Evolutionary conservation across 2,329 filamentous ascomycete genomes (phyloP), one percentile per base, ranked within the genome.

Genomic region (Cyclaneusma minus): DNA sequence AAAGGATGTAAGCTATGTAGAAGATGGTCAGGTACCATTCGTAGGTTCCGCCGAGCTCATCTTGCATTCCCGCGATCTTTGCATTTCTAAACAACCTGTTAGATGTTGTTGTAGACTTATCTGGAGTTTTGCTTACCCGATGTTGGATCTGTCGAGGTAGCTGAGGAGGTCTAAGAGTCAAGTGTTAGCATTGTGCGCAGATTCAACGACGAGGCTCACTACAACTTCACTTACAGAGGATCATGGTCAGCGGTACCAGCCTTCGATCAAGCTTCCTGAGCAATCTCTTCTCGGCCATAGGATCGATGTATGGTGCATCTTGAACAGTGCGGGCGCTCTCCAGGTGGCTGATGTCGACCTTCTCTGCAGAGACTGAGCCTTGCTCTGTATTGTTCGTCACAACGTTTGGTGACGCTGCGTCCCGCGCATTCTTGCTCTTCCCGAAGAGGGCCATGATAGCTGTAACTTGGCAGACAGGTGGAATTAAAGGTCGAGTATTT

Each of bases 21-120:
- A 54, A 54, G 3, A 48, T 45, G 10, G 50, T 53, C 10, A 54
- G 42, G n/a, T 53, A 34, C 50, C 50, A 54, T 35, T 50, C 40
- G 27, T 52, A 54, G 35, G 40, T 36, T n/a, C 36, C 22, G 4
- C 68, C 60, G 16, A 72, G 51, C 42, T 72, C 67, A 16, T 55
- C 53, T 34, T 68, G 62, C 63, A 72, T 67, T 38, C 66, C 66
- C 21, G 67, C 65, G 23, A 70, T 61, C 21, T 58, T 56, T 32
- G 69, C 64, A 35, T 69, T 67, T 27, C 62, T 64, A 23, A 69
- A n/a, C n/a, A n/a, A n/a, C n/a, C n/a, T n/a, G n/a, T n/a, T n/a
- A n/a, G n/a, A n/a, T n/a, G n/a, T n/a, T n/a, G n/a, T n/a, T n/a
- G n/a, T n/a, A n/a, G n/a, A n/a, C n/a, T n/a, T n/a, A n/a, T n/a